Evolutionary conservation across 805 yeast species (phyloP).

Genomic region (Barnettozyma pratensis): DNA sequence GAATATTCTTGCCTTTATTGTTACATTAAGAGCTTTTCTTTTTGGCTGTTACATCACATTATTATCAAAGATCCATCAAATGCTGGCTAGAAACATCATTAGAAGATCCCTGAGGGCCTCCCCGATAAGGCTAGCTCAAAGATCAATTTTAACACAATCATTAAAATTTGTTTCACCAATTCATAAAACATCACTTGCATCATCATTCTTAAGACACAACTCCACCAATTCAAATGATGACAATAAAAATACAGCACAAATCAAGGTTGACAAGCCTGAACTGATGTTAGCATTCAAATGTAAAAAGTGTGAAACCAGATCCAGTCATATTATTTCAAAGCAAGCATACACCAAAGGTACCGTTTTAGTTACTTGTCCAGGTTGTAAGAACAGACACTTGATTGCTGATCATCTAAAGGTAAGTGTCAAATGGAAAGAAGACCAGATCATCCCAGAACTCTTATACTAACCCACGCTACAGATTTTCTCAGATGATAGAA

Average conservation of each 20-base stretch:
- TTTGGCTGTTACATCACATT: too few relatives aligned
- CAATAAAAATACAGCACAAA: conserved; percentile 16
- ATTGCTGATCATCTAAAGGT: conserved; percentile 81
- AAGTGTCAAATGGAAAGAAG: conserved; percentile 13
- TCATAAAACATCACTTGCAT: neutral
- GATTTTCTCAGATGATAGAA: conserved; percentile 72
- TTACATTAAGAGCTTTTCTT: too few relatives aligned
- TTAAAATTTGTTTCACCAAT: neutral
- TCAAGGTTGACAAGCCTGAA: conserved; percentile 70
- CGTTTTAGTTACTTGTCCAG: conserved; percentile 87
- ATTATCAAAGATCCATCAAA: neutral
- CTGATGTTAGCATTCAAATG: conserved; percentile 90
- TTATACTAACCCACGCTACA: conserved; percentile 24
- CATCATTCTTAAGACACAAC: conserved; percentile 8
- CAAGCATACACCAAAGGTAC: conserved; percentile 88
- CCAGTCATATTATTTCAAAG: conserved; percentile 86
- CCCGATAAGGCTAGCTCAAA: neutral
- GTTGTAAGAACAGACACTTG: conserved; percentile 80
- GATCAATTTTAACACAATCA: neutral
- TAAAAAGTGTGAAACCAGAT: conserved; percentile 76
- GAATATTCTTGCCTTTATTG: too few relatives aligned
- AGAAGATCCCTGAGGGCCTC: neutral
- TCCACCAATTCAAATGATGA: conserved; percentile 9
- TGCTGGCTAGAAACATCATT: neutral
- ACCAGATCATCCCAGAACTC: neutral